Evolutionary conservation across 225 moss, liverwort and hornwort genomes (phyloP), one percentile per base, ranked within the genome.

Genomic region (Polytrichum commune): DNA sequence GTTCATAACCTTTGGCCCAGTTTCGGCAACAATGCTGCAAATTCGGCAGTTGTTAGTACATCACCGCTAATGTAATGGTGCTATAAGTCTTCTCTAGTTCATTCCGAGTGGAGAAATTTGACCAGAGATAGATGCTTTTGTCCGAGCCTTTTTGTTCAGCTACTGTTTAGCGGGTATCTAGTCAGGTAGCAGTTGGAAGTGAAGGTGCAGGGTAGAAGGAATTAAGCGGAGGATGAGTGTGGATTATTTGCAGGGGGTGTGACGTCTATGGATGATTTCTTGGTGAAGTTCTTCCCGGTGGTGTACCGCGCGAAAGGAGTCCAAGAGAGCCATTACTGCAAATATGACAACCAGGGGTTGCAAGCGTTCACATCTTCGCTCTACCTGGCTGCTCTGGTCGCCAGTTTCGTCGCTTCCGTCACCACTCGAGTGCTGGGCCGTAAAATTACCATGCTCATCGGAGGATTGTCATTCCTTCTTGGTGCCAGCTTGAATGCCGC

Each of bases 351-450:
- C 55, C 83, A 85, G 22, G 75, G 76, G 0, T 54, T 87, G 20
- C 81, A 87, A 75, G 64, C 75, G 2, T 89, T 85, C 65, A 89
- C 85, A 1, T 89, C 85, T 1, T 89, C 88, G 1, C 78, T 89
- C 1, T 89, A 89, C 58, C 62, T 89, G 0, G 88, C 88, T 0
- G 85, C 78, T 0, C 66, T 89, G 8, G 60, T 85, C 0, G 85
- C 88, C 8, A 67, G 78, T 0, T 85, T 80, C 58, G 71, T 78
- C 33, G 88, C 88, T 0, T 83, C 88, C 2, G 66, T 60, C 53
- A 76, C 75, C 3, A 89, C 85, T 6, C 78, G 79, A 19, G 0
- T 66, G 19, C 4, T 1, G 0, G 88, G 85, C 0, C 78, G 88
- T 22, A 85, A 67, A 56, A 9, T 53, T 0, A 80, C 55, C 30